Evolutionary conservation across 495 filamentous ascomycete genomes (phyloP), one percentile per base, ranked within the genome.

Genomic region (Apodospora peruviana): DNA sequence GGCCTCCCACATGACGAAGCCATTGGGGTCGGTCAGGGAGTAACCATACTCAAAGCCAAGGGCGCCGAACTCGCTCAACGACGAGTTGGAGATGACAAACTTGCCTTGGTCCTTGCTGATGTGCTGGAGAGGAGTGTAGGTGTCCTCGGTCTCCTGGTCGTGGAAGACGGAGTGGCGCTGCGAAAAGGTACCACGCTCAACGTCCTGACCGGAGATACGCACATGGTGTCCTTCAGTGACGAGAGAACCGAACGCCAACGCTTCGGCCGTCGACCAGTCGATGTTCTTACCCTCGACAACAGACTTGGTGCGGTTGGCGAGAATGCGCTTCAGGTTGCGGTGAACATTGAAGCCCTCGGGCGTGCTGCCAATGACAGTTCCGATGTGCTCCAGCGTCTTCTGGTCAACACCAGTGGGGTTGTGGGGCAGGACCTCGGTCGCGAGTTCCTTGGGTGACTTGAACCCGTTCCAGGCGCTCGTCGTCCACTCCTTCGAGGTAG

Each of bases 31-130:
- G 47, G 89, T 94, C 40, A 98, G 71, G 8, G 94, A 97, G 75
- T 98, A 98, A 59, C 93, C 93, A 61, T 98, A 98, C 68, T 98
- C 93, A 65, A 98, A 98, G 50, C 93, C 93, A 56, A 98, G 87
- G 58, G 79, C 85, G 62, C 93, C 93, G 61, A 86, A 98, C 72
- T 98, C 93, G 66, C 87, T 93, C 54, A 98, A 76, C 8, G 91
- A 96, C 34, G 93, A 97, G 78, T 98, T 98, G 34, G 88, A 87
- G 67, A 98, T 96, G 65, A 91, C 87, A 64, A 98, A 97, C 56
- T 83, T 88, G 54, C 83, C 93, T 73, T 98, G 93, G 57, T 91
- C 84, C 50, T 90, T 79, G 71, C 79, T 85, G 63, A 97, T 71
- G 71, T 96, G 73, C 71, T 95, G 85, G 35, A 98, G 77, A 38